These are phyloP conservation scores for Diaporthe nobilis DNA, from an alignment of 2,329 filamentous ascomycete genomes.

Conservation along the genomic window DNA sequence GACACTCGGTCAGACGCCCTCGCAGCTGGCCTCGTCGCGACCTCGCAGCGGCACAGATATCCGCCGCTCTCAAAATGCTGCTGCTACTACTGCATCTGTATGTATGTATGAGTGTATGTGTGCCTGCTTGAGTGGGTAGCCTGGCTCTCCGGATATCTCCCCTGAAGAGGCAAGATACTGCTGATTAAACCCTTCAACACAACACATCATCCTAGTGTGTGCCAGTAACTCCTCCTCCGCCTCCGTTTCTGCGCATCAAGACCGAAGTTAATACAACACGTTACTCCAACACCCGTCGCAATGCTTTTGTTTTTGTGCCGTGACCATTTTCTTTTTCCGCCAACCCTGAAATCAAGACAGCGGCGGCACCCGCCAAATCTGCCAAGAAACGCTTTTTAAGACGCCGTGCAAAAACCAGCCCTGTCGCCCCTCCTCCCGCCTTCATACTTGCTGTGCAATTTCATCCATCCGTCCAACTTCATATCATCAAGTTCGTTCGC, in stretches of 20 bases:
- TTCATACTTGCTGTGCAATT: not conserved
- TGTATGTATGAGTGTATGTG: constrained; percentile 8
- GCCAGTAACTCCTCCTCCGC: not conserved
- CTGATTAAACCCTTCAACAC: not conserved
- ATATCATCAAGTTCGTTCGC: constrained; percentile 25
- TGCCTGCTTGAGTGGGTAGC: constrained; percentile 1
- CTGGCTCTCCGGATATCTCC: not conserved
- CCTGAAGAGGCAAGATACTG: not conserved
- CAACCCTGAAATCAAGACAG: constrained; percentile 38
- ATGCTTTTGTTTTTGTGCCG: constrained; percentile 41
- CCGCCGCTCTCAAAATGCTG: not conserved
- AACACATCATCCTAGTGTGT: not conserved
- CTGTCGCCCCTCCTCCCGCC: not conserved
- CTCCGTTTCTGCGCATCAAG: constrained; percentile 17
- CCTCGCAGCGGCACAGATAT: not conserved
- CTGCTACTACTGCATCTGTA: not conserved
- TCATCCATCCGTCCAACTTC: constrained; percentile 7
- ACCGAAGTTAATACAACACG: constrained; percentile 38
- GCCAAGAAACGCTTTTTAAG: constrained; percentile 30
- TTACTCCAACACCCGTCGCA: constrained; percentile 43
- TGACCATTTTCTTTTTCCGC: constrained; percentile 31
- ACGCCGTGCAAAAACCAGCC: constrained; percentile 36
- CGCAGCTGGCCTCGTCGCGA: not conserved
- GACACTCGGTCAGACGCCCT: not conserved
- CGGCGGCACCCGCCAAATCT: constrained; percentile 33